Evolutionary conservation across 2,329 filamentous ascomycete species (phyloP), one percentile per base, ranked within the genome.

Genomic region (Hypoxylon sp.): DNA sequence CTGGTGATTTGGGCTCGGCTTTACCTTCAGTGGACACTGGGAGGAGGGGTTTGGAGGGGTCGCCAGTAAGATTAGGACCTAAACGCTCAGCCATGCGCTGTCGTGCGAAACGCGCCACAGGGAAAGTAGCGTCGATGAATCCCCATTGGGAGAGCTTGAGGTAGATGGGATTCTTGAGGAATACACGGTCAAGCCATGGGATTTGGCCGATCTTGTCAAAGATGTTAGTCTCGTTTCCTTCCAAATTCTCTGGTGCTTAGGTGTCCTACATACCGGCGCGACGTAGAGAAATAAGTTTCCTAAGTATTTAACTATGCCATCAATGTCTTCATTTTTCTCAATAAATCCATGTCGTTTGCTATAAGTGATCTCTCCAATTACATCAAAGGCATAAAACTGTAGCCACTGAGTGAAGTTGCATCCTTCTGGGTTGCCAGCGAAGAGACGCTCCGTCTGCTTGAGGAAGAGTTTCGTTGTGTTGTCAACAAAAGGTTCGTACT

Each of bases 321-420:
- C 91, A 11, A 94, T 88, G 69, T 94, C 92, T 75, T 90, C 85
- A 55, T 93, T 90, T 75, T 87, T 86, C 78, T 94, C 91, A 1
- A 94, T 81, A 71, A 94, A 94, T 0, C 92, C 92, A 64, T 94
- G 86, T 0, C 91, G 85, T 77, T 92, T 92, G 77, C 88, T 90
- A 80, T 92, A 94, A 0, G 91, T 94, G 74, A 94, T 87, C 68
- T 92, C 90, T 5, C 91, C 91, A 68, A 94, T 94, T 13, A 94
- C 92, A 75, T 94, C 92, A 74, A 94, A 94, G 0, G 92, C 92
- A 72, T 92, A 94, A 76, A 90, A 94, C 75, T 94, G 92, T 63
- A 94, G 81, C 92, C 92, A 94, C 63, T 84, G 83, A 1, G 88
- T 88, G 62, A 93, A 91, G 75, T 92, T 87, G 74, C 90, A 92